phyloP scores from a whole-genome alignment of 2,329 filamentous ascomycete genomes.

The Daldinia sp. region DNA sequence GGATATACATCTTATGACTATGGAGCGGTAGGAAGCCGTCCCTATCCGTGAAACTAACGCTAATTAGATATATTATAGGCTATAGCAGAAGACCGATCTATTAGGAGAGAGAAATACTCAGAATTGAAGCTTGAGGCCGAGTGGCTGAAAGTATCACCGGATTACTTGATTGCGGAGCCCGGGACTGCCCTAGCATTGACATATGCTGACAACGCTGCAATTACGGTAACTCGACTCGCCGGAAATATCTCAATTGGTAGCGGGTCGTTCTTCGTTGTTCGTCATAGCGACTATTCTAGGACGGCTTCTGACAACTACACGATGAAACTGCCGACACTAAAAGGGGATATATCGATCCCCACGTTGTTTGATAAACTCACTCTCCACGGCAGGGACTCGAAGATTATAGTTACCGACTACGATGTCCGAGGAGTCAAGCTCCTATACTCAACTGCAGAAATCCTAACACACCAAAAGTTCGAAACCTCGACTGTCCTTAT shows the following conservation, averaged over 20 bases:
- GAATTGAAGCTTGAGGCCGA: conserved; percentile 80
- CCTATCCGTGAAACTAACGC: background rate
- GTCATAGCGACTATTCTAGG: conserved; percentile 71
- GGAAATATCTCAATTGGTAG: conserved; percentile 54
- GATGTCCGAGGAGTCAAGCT: conserved; percentile 63
- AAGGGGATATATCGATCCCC: conserved; percentile 65
- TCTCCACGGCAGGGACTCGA: conserved; percentile 70
- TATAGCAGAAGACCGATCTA: conserved; percentile 66
- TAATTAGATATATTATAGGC: conserved; percentile 17
- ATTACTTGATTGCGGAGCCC: conserved; percentile 69
- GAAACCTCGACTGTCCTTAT: conserved; percentile 56
- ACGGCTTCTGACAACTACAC: conserved; percentile 66
- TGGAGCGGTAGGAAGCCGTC: conserved; percentile 60
- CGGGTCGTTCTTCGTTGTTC: conserved; percentile 69
- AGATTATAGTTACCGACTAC: conserved; percentile 72
- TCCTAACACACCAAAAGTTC: conserved; percentile 70
- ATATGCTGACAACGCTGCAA: conserved; percentile 58
- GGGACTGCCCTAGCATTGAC: conserved; percentile 60
- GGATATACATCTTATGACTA: conserved; percentile 68
- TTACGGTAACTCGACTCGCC: conserved; percentile 69
- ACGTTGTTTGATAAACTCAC: conserved; percentile 64
- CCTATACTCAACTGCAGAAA: conserved; percentile 73
- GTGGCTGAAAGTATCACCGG: conserved; percentile 75
- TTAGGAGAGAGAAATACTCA: conserved; percentile 78
- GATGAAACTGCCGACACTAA: conserved; percentile 66